A percentile compares a stretch with the other conserved stretches of the same genome.
Conservation (phyloP, 2,329 filamentous ascomycete species). For the Penicillium digitatum region DNA sequence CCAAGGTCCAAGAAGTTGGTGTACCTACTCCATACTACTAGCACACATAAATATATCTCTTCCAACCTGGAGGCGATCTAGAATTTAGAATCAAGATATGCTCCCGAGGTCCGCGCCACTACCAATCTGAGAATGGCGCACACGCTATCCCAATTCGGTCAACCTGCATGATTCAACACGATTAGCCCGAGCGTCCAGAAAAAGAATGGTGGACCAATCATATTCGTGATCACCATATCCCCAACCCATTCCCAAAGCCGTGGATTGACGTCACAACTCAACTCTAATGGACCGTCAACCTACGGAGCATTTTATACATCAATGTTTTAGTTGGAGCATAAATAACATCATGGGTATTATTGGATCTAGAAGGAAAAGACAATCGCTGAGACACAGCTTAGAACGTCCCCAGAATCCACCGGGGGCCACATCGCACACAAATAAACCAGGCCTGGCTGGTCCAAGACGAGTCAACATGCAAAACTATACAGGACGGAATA, state of each 20-base stretch:
- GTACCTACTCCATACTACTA: neutral
- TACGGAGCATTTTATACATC: neutral
- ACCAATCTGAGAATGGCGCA: neutral
- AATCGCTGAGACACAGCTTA: conserved; percentile 39
- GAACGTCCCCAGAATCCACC: conserved; percentile 28
- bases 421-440: conserved; percentile 8
- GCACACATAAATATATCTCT: neutral
- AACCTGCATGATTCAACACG: conserved; percentile 5
- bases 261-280: neutral
- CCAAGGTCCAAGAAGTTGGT: neutral
- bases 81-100: neutral
- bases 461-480: neutral
- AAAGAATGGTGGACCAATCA: neutral
- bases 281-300: neutral
- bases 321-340: conserved; percentile 10
- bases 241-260: neutral
- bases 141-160: conserved; percentile 1
- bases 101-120: neutral
- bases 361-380: conserved; percentile 32
- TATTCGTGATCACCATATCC: neutral
- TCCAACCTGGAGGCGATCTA: neutral
- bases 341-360: conserved; percentile 35
- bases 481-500: neutral
- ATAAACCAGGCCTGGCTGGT: conserved; percentile 5
- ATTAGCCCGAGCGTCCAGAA: neutral